phyloP scores from a whole-genome alignment of 805 yeast species.

The Lachancea waltii region DNA sequence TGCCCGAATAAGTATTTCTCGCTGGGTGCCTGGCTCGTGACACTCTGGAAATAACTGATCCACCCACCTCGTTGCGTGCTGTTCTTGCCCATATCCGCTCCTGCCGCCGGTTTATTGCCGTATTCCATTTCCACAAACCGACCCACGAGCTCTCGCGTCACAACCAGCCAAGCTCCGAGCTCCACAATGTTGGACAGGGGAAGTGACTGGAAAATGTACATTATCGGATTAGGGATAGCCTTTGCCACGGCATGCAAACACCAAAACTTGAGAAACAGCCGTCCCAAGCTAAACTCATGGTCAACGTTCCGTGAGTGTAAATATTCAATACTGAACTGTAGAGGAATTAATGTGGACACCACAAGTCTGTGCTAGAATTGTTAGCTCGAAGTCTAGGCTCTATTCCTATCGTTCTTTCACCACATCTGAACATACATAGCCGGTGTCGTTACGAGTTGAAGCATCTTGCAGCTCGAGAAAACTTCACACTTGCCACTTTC shows the following conservation, averaged over 20 bases:
- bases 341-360: constrained; percentile 19
- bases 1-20: constrained; percentile 8
- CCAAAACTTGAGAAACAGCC: constrained; percentile 10
- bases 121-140: neutral
- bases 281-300: neutral
- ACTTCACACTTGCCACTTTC: neutral
- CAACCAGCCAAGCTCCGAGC: constrained; percentile 6
- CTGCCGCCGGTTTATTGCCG: neutral
- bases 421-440: constrained; percentile 4
- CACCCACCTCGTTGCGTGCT: too few species aligned
- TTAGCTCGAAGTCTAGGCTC: neutral
- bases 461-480: constrained; percentile 1
- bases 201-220: constrained; percentile 7
- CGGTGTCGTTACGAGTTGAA: constrained; percentile 8
- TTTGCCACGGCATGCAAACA: constrained; percentile 8
- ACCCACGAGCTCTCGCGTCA: constrained; percentile 6
- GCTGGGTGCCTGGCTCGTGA: constrained; percentile 1
- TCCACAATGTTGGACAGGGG: constrained; percentile 9
- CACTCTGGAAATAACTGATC: constrained; percentile 2
- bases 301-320: constrained; percentile 2
- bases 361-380: constrained; percentile 6
- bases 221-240: constrained; percentile 7
- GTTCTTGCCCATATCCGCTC: neutral
- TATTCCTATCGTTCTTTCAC: neutral
- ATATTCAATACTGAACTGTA: constrained; percentile 22